Evolutionary conservation across 305 asterid species (phyloP), one percentile per base, ranked within the genome.

Genomic region (Petunia hybrid): DNA sequence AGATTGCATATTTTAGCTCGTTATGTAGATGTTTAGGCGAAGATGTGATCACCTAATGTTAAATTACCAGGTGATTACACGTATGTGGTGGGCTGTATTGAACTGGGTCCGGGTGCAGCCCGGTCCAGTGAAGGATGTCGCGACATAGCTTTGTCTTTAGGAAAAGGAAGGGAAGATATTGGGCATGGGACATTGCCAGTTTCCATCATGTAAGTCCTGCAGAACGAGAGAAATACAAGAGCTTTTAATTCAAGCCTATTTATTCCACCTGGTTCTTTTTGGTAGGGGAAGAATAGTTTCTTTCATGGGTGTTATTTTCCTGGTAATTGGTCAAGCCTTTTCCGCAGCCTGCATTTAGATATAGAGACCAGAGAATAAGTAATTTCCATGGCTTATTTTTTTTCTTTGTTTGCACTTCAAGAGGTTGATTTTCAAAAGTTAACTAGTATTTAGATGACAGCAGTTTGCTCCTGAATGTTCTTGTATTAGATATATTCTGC

Each of bases 401-500:
- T 42, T 45, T 1, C 6, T 31, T 70, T 46, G 45, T 41, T 70
- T 70, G 31, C 48, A 71, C 46, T 71, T 71, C 48, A 71, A 31
- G 13, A 71, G 31, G 35, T 48, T 71, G 43, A 48, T 12, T 71
- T 71, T 5, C 31, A 10, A 46, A 31, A 46, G 31, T 10, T 48
- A 48, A 3, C 62, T 73, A 13, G 36, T 35, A 73, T 59, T 48
- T 55, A 6, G 36, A 51, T 7, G 78, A 35, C 4, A 4, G 31
- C 36, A 51, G 36, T 35, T 51, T 73, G 39, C 48, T 73, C 64
- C 78, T 12, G 38, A 48, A 51, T 73, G 63, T 36, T 73, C 36
- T 51, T 73, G 36, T 74, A 74, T 53, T 74, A 51, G 36, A 51
- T 74, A 36, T 74, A 53, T 53, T 68, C 76, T 68, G 14, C 56